Base-by-base conservation (phyloP, 768 basidiomycete genomes). In the Pulveroboletus sp. region DNA sequence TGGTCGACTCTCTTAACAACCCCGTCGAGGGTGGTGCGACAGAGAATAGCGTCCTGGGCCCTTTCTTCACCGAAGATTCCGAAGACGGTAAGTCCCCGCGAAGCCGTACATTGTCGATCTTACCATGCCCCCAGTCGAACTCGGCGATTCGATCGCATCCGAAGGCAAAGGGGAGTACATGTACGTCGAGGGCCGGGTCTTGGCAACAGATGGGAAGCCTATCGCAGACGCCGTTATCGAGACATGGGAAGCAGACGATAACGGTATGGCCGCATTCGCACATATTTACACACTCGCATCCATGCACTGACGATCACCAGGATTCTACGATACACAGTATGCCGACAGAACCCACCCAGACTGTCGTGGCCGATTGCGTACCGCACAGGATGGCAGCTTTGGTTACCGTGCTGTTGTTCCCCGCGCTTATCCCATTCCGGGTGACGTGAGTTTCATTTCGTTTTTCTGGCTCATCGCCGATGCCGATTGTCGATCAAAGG, bases 111-210 rank as follows among this genome's bases (percentile, higher is more conserved):
- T 27, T 27, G 0, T 7, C 5, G 11, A 27, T 28, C 43, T 41
- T 30, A 56, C 0, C 18, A 8, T 10, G 1, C 11, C 13, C 15
- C 9, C 33, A 90, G 88, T 90, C 49, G 65, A 73, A 21, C 65
- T 76, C 6, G 89, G 90, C 5, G 87, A 76, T 1, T 81, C 83
- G 9, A 93, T 93, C 45, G 89, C 91, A 7, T 89, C 89, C 0
- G 89, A 92, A 65, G 90, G 86, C 49, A 91, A 89, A 67, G 91
- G 90, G 18, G 79, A 89, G 9, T 87, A 90, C 63, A 72, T 93
- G 78, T 90, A 77, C 56, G 84, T 93, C 44, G 78, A 89, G 61
- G 90, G 91, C 1, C 76, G 75, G 4, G 76, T 93, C 2, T 59
- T 80, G 28, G 64, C 63, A 14, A 82, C 80, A 1, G 69, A 77